phyloP scores from a whole-genome alignment of 345 rosid genomes.

The Hibiscus trionum region DNA sequence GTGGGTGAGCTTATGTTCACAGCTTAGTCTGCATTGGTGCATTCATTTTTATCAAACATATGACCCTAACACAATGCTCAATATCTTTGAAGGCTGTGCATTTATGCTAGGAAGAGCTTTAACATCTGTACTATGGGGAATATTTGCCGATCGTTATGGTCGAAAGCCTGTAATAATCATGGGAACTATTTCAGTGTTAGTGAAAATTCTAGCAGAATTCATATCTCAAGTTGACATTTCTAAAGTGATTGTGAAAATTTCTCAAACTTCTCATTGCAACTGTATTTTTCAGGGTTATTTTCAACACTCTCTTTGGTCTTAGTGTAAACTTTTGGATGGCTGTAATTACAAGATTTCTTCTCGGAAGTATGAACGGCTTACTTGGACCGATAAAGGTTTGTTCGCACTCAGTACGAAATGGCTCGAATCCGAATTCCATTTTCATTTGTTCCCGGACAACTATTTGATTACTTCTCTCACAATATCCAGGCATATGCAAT shows the following conservation, averaged over 20 bases:
- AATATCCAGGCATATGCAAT: conserved; percentile 69
- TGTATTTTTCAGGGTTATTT: conserved; percentile 56
- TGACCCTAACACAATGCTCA: conserved; percentile 15
- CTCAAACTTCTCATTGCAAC: not conserved
- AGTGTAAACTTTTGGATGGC: conserved; percentile 97
- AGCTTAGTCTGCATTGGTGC: not conserved
- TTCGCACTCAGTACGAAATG: not conserved
- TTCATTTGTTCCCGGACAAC: not conserved
- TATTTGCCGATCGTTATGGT: conserved; percentile 83
- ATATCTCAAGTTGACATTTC: not conserved
- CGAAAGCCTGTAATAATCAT: conserved; percentile 78
- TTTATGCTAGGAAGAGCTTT: conserved; percentile 87
- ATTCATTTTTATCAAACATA: not conserved
- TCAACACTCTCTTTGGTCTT: conserved; percentile 87
- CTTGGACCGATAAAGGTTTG: conserved; percentile 49
- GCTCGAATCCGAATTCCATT: not conserved
- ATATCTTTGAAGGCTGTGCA: conserved; percentile 51
- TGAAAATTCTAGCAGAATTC: not conserved
- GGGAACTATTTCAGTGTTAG: conserved; percentile 72
- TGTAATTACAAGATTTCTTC: conserved; percentile 61
- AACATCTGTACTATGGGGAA: conserved; percentile 83
- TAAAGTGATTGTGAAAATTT: not conserved
- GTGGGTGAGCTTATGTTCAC: conserved; percentile 44
- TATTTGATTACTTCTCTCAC: not conserved
- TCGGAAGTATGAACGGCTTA: conserved; percentile 81